Conservation (phyloP, 148 eudicot genomes). For the Fagopyrum esculentum region DNA sequence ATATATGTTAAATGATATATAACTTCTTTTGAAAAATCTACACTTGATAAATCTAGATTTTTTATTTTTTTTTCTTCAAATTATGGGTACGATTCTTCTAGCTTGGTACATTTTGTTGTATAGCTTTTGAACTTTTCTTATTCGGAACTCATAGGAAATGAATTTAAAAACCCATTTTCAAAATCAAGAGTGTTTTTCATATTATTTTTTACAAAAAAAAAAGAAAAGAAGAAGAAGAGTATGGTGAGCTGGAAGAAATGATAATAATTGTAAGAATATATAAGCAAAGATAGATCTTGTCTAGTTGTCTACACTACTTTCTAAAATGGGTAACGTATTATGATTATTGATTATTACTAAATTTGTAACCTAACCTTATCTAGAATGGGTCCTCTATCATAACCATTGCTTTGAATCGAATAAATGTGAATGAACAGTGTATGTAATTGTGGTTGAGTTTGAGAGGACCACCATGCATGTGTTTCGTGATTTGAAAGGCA, state of each 20-base stretch:
- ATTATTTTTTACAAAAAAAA: no score
- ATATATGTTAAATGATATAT: no score
- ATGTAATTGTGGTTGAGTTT: neutral
- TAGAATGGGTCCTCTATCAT: neutral
- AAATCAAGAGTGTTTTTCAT: no score
- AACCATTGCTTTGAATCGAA: neutral
- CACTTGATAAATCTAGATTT: no score
- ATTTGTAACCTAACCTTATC: constrained; percentile 3
- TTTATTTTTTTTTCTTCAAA: no score
- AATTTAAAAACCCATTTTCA: no score
- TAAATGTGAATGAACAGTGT: neutral
- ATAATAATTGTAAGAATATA: neutral
- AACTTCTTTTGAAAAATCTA: no score
- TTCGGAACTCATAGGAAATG: neutral
- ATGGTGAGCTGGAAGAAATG: neutral
- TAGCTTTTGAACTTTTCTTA: no score
- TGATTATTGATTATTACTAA: neutral
- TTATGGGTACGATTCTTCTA: no score
- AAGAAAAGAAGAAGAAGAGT: neutral
- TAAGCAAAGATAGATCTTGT: neutral
- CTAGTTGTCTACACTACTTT: neutral
- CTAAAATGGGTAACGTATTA: neutral
- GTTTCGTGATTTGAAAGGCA: neutral
- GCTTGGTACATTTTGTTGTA: no score
- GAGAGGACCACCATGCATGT: neutral